These are phyloP conservation scores for Phaeodactylum tricornutum DNA, from an alignment of 108 stramenopile species.

Conservation along the genomic window DNA sequence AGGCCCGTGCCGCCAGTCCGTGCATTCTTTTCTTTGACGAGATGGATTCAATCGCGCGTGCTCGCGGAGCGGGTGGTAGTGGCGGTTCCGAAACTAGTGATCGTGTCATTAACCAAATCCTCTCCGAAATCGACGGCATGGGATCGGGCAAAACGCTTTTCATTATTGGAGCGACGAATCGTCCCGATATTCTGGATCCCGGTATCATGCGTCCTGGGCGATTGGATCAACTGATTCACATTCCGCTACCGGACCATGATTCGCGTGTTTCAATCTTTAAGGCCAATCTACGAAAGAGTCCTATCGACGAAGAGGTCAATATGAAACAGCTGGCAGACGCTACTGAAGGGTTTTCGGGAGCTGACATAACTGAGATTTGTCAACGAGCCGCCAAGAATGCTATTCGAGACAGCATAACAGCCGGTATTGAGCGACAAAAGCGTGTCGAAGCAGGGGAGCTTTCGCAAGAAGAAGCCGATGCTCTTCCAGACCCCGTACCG, in stretches of 20 bases:
- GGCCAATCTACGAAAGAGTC: conserved; percentile 92
- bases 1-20: conserved; percentile 97
- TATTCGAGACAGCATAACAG: conserved; percentile 84
- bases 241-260: conserved; percentile 90
- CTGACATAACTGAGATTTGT: conserved; percentile 96
- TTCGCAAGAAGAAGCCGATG: conserved; percentile 78
- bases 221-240: conserved; percentile 98
- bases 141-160: conserved; percentile 97
- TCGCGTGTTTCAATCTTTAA: conserved; percentile 92
- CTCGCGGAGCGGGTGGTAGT: conserved; percentile 84
- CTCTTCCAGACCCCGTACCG: conserved; percentile 71
- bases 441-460: conserved; percentile 80
- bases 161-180: conserved; percentile 98
- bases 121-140: conserved; percentile 97
- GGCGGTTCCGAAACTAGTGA: conserved; percentile 94
- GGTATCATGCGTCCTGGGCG: conserved; percentile 99
- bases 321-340: conserved; percentile 74
- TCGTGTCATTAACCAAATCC: conserved; percentile 99
- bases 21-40: conserved; percentile 99
- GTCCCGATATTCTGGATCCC: conserved; percentile 98
- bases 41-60: conserved; percentile 99
- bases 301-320: conserved; percentile 68
- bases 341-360: conserved; percentile 92
- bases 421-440: conserved; percentile 73
- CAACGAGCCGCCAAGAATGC: conserved; percentile 93